These are phyloP conservation scores for Geranium incanum DNA, from an alignment of 441 rosid genomes.

Conservation along the genomic window DNA sequence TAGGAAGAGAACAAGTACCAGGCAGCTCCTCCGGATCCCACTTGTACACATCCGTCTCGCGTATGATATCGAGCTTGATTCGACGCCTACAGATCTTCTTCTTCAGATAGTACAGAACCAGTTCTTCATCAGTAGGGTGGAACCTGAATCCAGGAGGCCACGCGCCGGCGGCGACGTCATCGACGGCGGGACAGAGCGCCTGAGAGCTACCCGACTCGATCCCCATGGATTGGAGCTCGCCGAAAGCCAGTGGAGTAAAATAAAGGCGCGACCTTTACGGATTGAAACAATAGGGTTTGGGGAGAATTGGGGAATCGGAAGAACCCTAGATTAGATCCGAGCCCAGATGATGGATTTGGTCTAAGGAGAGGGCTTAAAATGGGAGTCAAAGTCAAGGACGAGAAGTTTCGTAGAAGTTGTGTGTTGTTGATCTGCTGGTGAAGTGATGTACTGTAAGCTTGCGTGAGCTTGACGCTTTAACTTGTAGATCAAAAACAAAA, in stretches of 20 bases:
- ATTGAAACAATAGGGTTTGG: neutral
- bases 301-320: neutral
- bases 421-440: neutral
- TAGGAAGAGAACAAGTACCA: constrained; percentile 28
- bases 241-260: neutral
- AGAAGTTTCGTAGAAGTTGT: neutral
- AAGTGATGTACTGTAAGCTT: too few species aligned
- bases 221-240: constrained; percentile 21
- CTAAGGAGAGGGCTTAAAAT: neutral
- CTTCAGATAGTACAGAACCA: constrained; percentile 66
- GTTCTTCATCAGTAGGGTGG: constrained; percentile 40
- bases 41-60: constrained; percentile 78
- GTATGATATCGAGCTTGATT: constrained; percentile 49
- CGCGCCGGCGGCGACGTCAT: constrained; percentile 17
- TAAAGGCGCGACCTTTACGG: neutral
- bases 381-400: neutral
- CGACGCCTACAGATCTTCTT: constrained; percentile 60
- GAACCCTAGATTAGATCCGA: neutral
- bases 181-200: constrained; percentile 20
- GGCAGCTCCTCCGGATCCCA: constrained; percentile 86
- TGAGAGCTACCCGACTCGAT: constrained; percentile 26
- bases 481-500: too few species aligned
- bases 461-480: too few species aligned
- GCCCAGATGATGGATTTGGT: neutral
- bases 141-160: constrained; percentile 88